These are phyloP conservation scores for Lophiotrema nucula DNA, from an alignment of 495 filamentous ascomycete species.

Conservation along the genomic window DNA sequence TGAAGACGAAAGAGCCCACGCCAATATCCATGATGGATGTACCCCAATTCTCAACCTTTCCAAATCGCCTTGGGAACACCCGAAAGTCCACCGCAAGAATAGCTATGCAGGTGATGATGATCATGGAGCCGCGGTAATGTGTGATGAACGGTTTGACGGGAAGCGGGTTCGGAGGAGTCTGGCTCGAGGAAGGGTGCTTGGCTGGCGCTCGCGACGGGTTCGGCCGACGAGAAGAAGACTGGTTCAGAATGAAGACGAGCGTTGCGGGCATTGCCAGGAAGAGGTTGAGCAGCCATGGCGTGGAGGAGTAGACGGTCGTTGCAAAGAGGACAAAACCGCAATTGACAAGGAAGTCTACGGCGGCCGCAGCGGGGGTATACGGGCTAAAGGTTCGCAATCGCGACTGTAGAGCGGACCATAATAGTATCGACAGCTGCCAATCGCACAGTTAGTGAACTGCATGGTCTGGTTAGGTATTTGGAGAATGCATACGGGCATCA, in stretches of 20 bases:
- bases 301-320: constrained; percentile 78
- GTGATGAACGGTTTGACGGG: constrained; percentile 90
- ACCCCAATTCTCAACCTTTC: constrained; percentile 97
- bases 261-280: constrained; percentile 71
- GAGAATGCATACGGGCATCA: constrained; percentile 66
- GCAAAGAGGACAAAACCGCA: constrained; percentile 77
- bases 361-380: constrained; percentile 63
- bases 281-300: constrained; percentile 70
- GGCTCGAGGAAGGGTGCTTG: constrained; percentile 27
- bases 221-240: not conserved
- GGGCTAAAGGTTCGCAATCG: constrained; percentile 81
- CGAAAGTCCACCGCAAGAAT: constrained; percentile 98
- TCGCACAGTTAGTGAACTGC: too few species aligned
- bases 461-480: too few species aligned
- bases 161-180: constrained; percentile 48
- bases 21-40: constrained; percentile 98
- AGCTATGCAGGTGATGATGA: constrained; percentile 86
- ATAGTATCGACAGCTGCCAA: constrained; percentile 73
- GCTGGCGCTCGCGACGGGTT: constrained; percentile 55
- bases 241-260: constrained; percentile 51
- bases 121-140: constrained; percentile 83
- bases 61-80: constrained; percentile 89
- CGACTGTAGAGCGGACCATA: constrained; percentile 88
- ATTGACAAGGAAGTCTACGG: constrained; percentile 84
- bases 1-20: constrained; percentile 96